Conservation (phyloP, 2,329 filamentous ascomycete genomes). For the Phialophora verrucosa region DNA sequence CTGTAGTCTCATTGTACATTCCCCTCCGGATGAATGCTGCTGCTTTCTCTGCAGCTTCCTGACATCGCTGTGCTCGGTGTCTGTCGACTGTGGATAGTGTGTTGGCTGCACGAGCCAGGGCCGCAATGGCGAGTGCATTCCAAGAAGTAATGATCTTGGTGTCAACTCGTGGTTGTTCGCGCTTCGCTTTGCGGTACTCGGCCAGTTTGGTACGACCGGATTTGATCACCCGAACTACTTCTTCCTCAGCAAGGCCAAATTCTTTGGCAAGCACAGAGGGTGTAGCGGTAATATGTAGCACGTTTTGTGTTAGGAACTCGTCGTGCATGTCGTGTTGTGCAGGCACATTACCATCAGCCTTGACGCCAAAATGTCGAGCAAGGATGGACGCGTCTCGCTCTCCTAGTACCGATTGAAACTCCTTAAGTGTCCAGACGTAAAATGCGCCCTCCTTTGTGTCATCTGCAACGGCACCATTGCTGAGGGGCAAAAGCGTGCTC, state of each 20-base stretch:
- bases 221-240: constrained; percentile 71
- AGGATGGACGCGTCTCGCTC: constrained; percentile 72
- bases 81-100: constrained; percentile 67
- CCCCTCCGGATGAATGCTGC: constrained; percentile 73
- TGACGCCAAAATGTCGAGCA: constrained; percentile 83
- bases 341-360: constrained; percentile 82
- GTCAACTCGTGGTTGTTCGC: constrained; percentile 78
- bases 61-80: constrained; percentile 64
- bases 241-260: constrained; percentile 72
- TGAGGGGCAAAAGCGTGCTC: constrained; percentile 57
- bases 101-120: constrained; percentile 75
- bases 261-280: constrained; percentile 73
- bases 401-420: constrained; percentile 78
- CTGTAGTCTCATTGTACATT: constrained; percentile 70
- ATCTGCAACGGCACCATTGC: constrained; percentile 59
- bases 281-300: constrained; percentile 73
- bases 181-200: constrained; percentile 73
- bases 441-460: constrained; percentile 91
- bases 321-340: constrained; percentile 85
- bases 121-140: constrained; percentile 87
- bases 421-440: constrained; percentile 90
- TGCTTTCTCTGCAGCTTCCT: constrained; percentile 69
- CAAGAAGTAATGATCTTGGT: constrained; percentile 86
- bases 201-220: constrained; percentile 71
- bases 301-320: constrained; percentile 93